Base-by-base conservation (phyloP, 169 alveolate genomes). In the Eimeria falciformis region DNA sequence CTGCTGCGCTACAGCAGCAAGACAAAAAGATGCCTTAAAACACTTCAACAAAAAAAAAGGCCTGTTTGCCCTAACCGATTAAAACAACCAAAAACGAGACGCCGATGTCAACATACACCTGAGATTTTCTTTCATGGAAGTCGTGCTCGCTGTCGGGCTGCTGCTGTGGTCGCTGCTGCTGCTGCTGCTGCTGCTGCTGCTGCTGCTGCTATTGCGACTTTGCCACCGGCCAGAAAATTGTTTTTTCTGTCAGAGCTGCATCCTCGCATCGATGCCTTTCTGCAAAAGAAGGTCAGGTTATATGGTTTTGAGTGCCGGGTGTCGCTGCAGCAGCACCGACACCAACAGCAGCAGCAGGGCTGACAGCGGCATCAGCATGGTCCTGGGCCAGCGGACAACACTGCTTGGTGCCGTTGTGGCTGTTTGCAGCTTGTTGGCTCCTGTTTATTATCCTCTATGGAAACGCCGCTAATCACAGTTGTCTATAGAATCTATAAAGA, bases 111-210 rank as follows among this genome's bases (percentile, higher is more conserved):
- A 18, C 17, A 62, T 62, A 62, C n/a, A 62, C 73, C 73, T n/a
- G 73, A 62, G 23, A 62, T 18, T 18, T 21, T 7, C 17, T 62
- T 27, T 62, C 73, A 3, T 62, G 23, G 73, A 62, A 62, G 73
- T 18, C 73, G 37, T 27, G 73, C 73, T 62, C 73, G 73, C 73
- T 62, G 73, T 62, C 73, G 37, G 73, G 73, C 73, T 62, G 73
- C 73, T 17, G 73, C 73, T 62, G 73, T 37, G 9, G 71, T 27
- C 21, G 71, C 43, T 62, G 73, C 73, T 17, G 73, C 33, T 62
- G 23, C 3, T 0, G 73, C 3, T 1, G 33, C 37, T 18, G 73
- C 37, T n/a, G 73, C 73, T 62, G 73, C 37, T n/a, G 9, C 17
- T 27, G 73, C 23, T 23, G 33, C 73, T 62, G 73, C 73, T 62